Evolutionary conservation across 1,139 yeast species (phyloP), one percentile per base, ranked within the genome.

Genomic region (Kluyveromyces sp.): DNA sequence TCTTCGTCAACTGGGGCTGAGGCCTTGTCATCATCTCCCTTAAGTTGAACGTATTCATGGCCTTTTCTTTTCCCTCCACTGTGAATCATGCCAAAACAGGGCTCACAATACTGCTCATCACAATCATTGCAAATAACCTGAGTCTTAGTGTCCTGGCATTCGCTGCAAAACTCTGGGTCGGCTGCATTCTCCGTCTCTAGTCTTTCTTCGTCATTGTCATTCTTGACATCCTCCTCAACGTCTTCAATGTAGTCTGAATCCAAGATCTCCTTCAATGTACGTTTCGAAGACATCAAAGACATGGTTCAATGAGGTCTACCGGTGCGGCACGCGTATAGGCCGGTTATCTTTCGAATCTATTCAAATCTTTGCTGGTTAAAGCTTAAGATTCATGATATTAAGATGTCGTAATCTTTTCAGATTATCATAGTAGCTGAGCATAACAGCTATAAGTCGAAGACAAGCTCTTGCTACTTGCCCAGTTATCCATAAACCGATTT

Each of bases 81-180:
- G 55, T 82, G 89, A 16, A 80, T 66, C 64, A 79, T 73, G 34
- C 70, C 77, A 55, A 74, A 80, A 56, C 89, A 82, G 2, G 80
- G 83, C 29, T 72, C 69, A 58, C 89, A 82, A 52, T 79, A 82
- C 20, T 69, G 68, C 52, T 82, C 89, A 31, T 73, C 74, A 60
- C 89, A 82, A 41, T 69, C 69, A 31, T 63, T 56, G 59, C 89
- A 82, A 28, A 66, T 60, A 9, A 78, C 61, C 50, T 79, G 84
- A 3, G 75, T 66, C 20, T 83, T 80, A 77, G 79, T 83, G 56
- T 82, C 85, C 29, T 75, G 75, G 58, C 89, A 82, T 52, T 81
- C 88, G 12, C 77, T 68, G 60, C 89, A 81, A 34, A 73, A 62
- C 3, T 64, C 60, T 18, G 67, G 63, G 46, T 68, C 68, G 2